Evolutionary conservation across 2,329 filamentous ascomycete species (phyloP).

Genomic region (Pseudocercospora fijiensis): DNA sequence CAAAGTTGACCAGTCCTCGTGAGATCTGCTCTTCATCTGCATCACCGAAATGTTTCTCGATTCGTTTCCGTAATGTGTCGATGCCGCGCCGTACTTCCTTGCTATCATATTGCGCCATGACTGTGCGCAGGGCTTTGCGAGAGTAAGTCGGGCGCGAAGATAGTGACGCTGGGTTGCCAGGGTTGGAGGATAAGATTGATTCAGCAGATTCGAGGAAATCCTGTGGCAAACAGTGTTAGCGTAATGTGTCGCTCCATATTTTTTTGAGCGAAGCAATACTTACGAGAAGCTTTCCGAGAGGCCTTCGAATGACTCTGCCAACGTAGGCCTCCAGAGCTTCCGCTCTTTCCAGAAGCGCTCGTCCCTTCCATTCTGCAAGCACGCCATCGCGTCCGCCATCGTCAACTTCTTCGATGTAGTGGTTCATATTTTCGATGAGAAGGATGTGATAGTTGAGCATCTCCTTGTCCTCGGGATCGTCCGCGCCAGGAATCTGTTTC

Average conservation of each 20-base stretch:
- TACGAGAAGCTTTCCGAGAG: slow-evolving; percentile 78
- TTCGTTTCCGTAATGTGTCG: slow-evolving; percentile 72
- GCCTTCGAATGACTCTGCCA: slow-evolving; percentile 81
- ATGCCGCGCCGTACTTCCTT: slow-evolving; percentile 89
- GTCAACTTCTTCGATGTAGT: slow-evolving; percentile 90
- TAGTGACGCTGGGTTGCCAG: slow-evolving; percentile 58
- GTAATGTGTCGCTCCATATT: neutral
- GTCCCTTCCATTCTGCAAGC: slow-evolving; percentile 77
- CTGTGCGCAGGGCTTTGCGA: slow-evolving; percentile 79
- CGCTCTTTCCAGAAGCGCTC: slow-evolving; percentile 72
- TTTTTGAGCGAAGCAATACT: slow-evolving; percentile 26
- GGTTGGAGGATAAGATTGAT: slow-evolving; percentile 57
- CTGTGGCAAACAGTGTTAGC: slow-evolving; percentile 35
- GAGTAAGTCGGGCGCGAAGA: slow-evolving; percentile 80
- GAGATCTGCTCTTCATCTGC: slow-evolving; percentile 71
- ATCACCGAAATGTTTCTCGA: slow-evolving; percentile 96
- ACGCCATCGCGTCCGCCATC: slow-evolving; percentile 63
- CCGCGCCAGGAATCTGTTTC: slow-evolving; percentile 43
- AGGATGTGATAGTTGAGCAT: slow-evolving; percentile 96
- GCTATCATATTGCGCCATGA: slow-evolving; percentile 74
- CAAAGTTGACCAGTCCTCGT: slow-evolving; percentile 58
- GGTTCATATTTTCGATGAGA: slow-evolving; percentile 98
- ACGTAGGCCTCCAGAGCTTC: slow-evolving; percentile 89
- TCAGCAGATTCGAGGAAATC: slow-evolving; percentile 92
- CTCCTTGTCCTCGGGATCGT: slow-evolving; percentile 88